Conservation (phyloP, 2,329 filamentous ascomycete genomes). For the Sclerotinia trifoliorum region DNA sequence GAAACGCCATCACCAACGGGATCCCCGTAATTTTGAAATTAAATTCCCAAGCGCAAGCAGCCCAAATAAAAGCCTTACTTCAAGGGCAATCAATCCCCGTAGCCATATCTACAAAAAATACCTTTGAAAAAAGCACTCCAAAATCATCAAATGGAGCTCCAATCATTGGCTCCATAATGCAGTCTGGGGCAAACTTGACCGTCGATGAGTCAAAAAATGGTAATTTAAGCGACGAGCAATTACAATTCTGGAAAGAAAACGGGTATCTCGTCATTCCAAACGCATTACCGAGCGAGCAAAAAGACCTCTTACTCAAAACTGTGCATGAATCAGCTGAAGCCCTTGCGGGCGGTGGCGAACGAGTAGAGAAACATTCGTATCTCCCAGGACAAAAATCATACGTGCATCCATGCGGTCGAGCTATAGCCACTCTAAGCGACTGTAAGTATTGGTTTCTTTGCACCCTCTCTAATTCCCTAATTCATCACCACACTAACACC, state of each 20-base stretch:
- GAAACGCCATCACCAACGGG: background rate
- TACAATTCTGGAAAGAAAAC: slow-evolving; percentile 17
- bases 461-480: background rate
- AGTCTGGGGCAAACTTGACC: background rate
- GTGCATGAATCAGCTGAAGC: slow-evolving; percentile 1
- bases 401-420: background rate
- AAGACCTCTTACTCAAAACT: background rate
- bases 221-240: background rate
- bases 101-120: background rate
- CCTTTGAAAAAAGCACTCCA: too few relatives aligned
- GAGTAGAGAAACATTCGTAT: slow-evolving; percentile 12
- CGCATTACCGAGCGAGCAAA: background rate
- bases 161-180: background rate
- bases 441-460: background rate
- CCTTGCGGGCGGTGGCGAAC: slow-evolving; percentile 2
- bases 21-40: background rate
- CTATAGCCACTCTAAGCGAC: slow-evolving; percentile 3
- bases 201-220: background rate
- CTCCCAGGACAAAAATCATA: background rate
- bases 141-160: background rate
- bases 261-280: slow-evolving; percentile 8
- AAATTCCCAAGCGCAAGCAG: background rate
- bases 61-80: background rate
- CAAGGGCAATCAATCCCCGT: background rate
- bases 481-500: background rate